Evolutionary conservation across 352 stramenopile species (phyloP), one percentile per base, ranked within the genome.

Genomic region (Albugo candida): DNA sequence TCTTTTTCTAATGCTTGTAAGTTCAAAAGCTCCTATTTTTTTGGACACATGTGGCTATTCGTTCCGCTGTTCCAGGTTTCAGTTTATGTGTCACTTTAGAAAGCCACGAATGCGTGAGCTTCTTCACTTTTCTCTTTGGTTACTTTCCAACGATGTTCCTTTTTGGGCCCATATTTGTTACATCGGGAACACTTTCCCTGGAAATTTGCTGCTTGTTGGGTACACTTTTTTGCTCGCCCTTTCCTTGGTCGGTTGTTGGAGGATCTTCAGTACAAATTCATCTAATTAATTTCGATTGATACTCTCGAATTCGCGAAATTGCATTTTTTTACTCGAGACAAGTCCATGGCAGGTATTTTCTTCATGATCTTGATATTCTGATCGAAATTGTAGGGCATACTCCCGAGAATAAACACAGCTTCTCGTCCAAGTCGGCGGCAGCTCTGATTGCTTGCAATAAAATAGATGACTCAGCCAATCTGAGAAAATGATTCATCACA

Each of bases 401-500:
- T 61, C 13, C 39, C 36, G 0, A 56, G 46, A 10, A 31, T 10
- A 10, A 31, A 3, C 24, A 31, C 24, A 59, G 45, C 5, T 44
- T 17, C 55, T 59, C 55, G 10, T 56, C 55, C 6, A 55, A 48
- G 0, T 20, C 19, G 1, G 50, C 0, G 2, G 37, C 17, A 2
- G 56, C 51, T 41, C 55, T 43, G 2, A 56, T 53, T 16, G 47
- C 52, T 5, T n/a, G 48, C 2, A 58, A 13, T 4, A 38, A 17
- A 11, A 58, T 19, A 16, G 45, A 59, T 17, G 58, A 42, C 18
- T 63, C 48, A 4, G 58, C 42, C 12, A 62, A 59, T 13, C 17
- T n/a, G 13, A 63, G 40, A 10, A 58, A 17, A 27, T 59, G 48
- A n/a, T 59, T 34, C 39, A 63, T 59, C 17, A 55, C 27, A 16